These are phyloP conservation scores for Canavalia ensiformis DNA, from an alignment of 306 rosid genomes.

Conservation along the genomic window DNA sequence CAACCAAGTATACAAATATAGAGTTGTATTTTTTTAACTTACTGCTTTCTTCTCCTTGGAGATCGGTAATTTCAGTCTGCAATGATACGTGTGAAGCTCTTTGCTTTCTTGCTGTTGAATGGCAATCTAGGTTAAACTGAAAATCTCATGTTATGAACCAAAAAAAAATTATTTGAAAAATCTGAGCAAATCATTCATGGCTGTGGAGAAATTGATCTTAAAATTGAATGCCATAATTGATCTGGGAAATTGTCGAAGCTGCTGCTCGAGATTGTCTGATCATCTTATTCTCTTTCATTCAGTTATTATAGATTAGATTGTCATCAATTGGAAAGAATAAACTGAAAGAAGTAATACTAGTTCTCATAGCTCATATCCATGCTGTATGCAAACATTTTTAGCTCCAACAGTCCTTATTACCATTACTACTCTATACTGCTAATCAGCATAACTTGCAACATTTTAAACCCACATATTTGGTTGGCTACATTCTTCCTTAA, in stretches of 20 bases:
- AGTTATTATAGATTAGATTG: neutral
- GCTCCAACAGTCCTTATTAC: constrained; percentile 11
- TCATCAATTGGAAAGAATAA: neutral
- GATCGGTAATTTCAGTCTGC: neutral
- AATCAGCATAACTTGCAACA: neutral
- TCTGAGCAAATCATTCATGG: neutral
- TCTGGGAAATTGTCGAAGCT: neutral
- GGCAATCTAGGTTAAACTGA: neutral
- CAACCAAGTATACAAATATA: neutral
- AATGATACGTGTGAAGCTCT: neutral
- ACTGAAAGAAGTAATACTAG: neutral
- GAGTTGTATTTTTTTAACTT: neutral
- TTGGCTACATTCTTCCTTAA: neutral
- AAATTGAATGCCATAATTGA: neutral
- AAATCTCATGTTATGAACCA: neutral
- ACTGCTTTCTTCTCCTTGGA: neutral
- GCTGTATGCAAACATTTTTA: neutral
- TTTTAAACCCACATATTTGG: neutral
- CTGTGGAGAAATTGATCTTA: constrained; percentile 1
- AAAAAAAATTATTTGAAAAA: neutral
- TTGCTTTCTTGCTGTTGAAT: constrained; percentile 8
- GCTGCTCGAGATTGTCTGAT: neutral
- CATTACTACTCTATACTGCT: neutral
- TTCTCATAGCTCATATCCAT: neutral
- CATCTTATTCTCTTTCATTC: neutral